Base-by-base conservation (phyloP, 176 grass and related monocot genomes). In the Raddia guianensis region DNA sequence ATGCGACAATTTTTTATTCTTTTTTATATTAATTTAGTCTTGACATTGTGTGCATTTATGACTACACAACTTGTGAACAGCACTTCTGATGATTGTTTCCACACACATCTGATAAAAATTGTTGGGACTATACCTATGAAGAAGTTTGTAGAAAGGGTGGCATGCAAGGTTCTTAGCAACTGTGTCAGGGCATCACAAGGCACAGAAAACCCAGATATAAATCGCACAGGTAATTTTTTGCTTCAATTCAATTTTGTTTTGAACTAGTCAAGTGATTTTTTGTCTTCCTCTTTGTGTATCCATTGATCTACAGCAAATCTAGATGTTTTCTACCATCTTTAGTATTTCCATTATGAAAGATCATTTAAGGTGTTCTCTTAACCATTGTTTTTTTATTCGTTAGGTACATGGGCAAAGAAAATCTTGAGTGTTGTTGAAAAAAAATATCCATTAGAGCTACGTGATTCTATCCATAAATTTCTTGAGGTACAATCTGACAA, bases 351-450 rank as follows among this genome's bases (percentile, higher is more conserved):
- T 60, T 59, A 49, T 50, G 27, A 32, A n/a, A 12, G 55, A 73
- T 76, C 69, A 90, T 33, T 9, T 19, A 57, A 21, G 8, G 7
- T 55, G 37, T 76, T 75, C 33, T 4, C 12, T 33, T n/a, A 74
- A 68, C 10, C 14, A 70, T 21, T 69, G 16, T 14, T 75, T 49
- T 78, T 40, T 49, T 72, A 40, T 80, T 73, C 43, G 35, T 72
- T 65, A 98, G 95, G 86, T 50, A 72, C 75, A 37, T 89, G 86
- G 92, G 88, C 90, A 68, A 98, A 82, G 79, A 91, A 90, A 73
- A 87, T 89, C 70, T 87, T 92, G 14, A 79, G 44, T 54, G 49
- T 69, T 45, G 67, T 94, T 58, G 88, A 87, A 73, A 94, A 85
- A 53, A 83, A 86, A 68, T 84, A 93, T 87, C 74, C 90, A 53